phyloP scores from a whole-genome alignment of 768 basidiomycete genomes.

The Calvatia gigantea region DNA sequence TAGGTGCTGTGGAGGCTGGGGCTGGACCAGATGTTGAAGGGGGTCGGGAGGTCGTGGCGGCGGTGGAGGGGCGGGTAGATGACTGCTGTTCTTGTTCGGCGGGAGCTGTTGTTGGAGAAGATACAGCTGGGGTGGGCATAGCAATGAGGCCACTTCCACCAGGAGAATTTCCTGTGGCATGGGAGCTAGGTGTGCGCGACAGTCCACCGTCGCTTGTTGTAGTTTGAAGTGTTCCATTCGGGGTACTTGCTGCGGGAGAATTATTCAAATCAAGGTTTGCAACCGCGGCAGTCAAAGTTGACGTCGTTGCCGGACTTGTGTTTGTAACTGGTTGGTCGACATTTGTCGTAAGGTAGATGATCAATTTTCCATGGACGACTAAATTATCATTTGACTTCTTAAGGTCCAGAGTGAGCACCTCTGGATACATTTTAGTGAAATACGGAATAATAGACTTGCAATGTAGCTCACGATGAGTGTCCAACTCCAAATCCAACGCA shows the following conservation, averaged over 20 bases:
- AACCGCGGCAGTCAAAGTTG: conserved; percentile 55
- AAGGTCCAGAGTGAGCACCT: conserved; percentile 94
- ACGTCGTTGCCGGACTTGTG: conserved; percentile 72
- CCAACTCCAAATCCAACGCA: conserved; percentile 87
- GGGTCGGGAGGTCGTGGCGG: conserved; percentile 15
- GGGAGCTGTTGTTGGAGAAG: conserved; percentile 22
- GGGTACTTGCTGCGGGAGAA: conserved; percentile 58
- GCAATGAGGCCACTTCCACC: conserved; percentile 35
- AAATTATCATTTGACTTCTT: conserved; percentile 99
- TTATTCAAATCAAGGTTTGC: conserved; percentile 58
- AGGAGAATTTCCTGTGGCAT: conserved; percentile 48
- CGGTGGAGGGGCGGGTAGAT: conserved; percentile 5
- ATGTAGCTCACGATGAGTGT: conserved; percentile 78
- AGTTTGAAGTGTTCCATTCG: conserved; percentile 41
- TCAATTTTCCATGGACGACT: conserved; percentile 96
- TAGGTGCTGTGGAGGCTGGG: conserved; percentile 20
- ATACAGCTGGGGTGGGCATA: conserved; percentile 32
- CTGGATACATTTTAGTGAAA: conserved; percentile 34
- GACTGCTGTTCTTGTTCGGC: conserved; percentile 23
- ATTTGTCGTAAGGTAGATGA: conserved; percentile 94
- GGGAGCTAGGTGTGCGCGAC: conserved; percentile 66
- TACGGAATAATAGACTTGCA: neutral
- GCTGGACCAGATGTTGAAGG: conserved; percentile 19
- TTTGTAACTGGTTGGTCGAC: conserved; percentile 80
- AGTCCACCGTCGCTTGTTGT: conserved; percentile 38